Percentiles rank a stretch among this genome's conserved stretches.
phyloP scores from a whole-genome alignment of 768 basidiomycete species.

The Clitopilus passeckerianus region DNA sequence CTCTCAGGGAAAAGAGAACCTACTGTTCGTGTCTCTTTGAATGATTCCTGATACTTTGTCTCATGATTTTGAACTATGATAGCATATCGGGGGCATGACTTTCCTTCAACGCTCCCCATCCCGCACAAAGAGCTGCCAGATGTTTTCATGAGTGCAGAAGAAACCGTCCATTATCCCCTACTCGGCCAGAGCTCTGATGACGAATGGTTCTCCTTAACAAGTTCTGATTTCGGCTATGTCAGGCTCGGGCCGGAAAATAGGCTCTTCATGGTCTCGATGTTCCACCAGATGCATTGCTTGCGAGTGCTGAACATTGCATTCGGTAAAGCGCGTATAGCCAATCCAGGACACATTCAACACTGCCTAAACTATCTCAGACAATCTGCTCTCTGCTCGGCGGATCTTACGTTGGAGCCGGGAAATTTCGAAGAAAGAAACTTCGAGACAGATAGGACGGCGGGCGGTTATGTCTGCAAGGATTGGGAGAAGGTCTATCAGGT shows the following conservation, averaged over 20 bases:
- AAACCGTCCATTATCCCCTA: slow-evolving; percentile 1
- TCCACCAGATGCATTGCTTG: slow-evolving; percentile 47
- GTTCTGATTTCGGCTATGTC: slow-evolving; percentile 10
- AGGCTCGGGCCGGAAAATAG: slow-evolving; percentile 21
- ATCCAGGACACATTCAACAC: slow-evolving; percentile 22
- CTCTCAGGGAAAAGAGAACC: not conserved
- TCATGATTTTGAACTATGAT: not conserved
- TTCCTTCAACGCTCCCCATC: slow-evolving; percentile 7
- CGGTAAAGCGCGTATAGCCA: slow-evolving; percentile 8
- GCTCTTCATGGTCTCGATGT: slow-evolving; percentile 31
- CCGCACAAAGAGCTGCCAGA: not conserved
- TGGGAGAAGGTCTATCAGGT: slow-evolving; percentile 6
- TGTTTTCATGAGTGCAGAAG: slow-evolving; percentile 1
- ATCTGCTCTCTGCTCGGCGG: slow-evolving; percentile 26
- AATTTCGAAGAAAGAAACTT: slow-evolving; percentile 22
- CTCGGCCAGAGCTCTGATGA: slow-evolving; percentile 1
- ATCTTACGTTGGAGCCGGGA: slow-evolving; percentile 24
- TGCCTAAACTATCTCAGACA: slow-evolving; percentile 33
- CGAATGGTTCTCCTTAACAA: slow-evolving; percentile 1
- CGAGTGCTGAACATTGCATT: slow-evolving; percentile 15
- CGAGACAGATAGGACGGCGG: slow-evolving; percentile 11
- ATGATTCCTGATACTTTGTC: not conserved
- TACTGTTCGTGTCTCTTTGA: not conserved
- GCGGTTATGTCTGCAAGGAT: slow-evolving; percentile 7
- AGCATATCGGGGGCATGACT: slow-evolving; percentile 8